Evolutionary conservation across 2,329 filamentous ascomycete species (phyloP), one percentile per base, ranked within the genome.

Genomic region (Penicillium aurantiogriseum): DNA sequence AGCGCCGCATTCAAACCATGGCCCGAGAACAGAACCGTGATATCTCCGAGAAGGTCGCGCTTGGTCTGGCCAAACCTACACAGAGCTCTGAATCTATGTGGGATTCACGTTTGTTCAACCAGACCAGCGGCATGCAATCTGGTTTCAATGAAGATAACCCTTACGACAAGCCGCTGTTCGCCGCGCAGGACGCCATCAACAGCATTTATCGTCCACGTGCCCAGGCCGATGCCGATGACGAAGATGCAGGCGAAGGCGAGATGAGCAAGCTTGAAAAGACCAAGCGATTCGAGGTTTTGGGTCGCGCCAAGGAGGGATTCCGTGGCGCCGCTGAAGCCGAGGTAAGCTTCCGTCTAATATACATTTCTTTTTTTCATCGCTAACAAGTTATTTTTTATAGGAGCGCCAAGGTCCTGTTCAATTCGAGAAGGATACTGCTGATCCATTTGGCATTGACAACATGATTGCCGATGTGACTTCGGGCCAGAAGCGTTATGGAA

Each of bases 111-210:
- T 78, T 99, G 31, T 99, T 99, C 78, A 97, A 97, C 77, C 91
- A 96, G 77, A 89, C 87, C 6, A 92, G 89, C 67, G 94, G 94
- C 0, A 95, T 99, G 72, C 88, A 92, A 66, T 85, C 87, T 51
- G 94, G 93, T 0, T 92, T 97, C 82, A 99, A 99, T 74, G 94
- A 99, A 75, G 94, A 99, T 74, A 94, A 99, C 71, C 87, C 88
- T 0, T 99, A 97, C 78, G 94, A 97, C 75, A 97, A 97, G 77
- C 94, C 94, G 21, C 80, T 99, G 8, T 99, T 99, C 73, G 92
- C 92, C 0, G 93, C 94, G 15, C 92, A 97, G 72, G 93, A 97
- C 71, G 93, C 91, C 9, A 91, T 97, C 68, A 94, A 86, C 77
- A 93, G 88, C 73, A 97, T 99, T 65, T 99, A 99, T 76, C 85